A percentile compares a stretch with the other conserved stretches of the same genome.
Conservation (phyloP, 78 protist species). For the Trichosphaerium sp. region DNA sequence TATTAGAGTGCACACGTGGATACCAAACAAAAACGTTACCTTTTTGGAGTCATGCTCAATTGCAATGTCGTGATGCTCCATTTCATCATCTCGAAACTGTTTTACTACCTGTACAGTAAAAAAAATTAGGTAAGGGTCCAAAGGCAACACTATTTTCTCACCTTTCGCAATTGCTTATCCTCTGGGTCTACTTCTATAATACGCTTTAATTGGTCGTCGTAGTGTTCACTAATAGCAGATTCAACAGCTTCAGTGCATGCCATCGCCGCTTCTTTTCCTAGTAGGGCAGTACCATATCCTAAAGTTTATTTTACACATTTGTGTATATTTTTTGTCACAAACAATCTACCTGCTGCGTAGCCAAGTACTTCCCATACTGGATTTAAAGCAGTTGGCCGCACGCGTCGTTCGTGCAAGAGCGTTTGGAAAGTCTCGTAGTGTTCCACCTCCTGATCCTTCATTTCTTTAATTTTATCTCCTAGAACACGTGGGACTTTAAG, state of each 20-base stretch:
- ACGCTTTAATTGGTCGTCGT: constrained; percentile 62
- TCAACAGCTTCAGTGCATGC: constrained; percentile 71
- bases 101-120: constrained; percentile 10
- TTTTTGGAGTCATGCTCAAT: constrained; percentile 54
- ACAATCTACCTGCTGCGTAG: constrained; percentile 25
- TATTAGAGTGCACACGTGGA: too few species aligned
- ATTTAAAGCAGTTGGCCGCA: constrained; percentile 49
- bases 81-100: constrained; percentile 64
- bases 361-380: constrained; percentile 70
- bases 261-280: constrained; percentile 77
- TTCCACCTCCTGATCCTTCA: constrained; percentile 57
- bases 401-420: constrained; percentile 45
- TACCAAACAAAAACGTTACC: neutral
- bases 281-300: constrained; percentile 55
- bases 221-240: constrained; percentile 62
- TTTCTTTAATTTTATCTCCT: constrained; percentile 49
- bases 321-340: too few species aligned
- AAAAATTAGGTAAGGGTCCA: neutral
- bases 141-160: neutral
- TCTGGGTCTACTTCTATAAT: constrained; percentile 13
- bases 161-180: constrained; percentile 19
- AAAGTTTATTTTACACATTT: too few species aligned
- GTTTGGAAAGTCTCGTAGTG: constrained; percentile 49
- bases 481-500: too few species aligned
- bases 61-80: constrained; percentile 59